These are phyloP conservation scores for Pisolithus marmoratus DNA, from an alignment of 768 basidiomycete genomes.

Conservation along the genomic window DNA sequence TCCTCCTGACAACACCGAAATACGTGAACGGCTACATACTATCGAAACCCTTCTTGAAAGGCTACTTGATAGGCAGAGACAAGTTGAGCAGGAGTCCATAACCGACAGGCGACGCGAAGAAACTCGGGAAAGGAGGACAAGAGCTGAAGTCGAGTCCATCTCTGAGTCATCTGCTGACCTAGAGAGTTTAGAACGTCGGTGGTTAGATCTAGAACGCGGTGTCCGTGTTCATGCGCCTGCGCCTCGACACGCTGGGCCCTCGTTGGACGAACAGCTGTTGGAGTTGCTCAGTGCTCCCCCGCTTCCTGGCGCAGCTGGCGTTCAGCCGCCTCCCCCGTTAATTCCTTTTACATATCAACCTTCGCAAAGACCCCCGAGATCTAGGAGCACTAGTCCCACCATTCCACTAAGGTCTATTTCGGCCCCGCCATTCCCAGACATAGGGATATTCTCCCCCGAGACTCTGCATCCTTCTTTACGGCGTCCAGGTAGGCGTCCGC, in stretches of 20 bases:
- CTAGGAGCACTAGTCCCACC: constrained; percentile 38
- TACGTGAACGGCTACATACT: constrained; percentile 23
- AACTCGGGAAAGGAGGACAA: constrained; percentile 8
- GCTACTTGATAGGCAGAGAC: constrained; percentile 3
- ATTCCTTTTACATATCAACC: constrained; percentile 53
- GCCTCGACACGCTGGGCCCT: constrained; percentile 38
- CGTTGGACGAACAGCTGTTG: constrained; percentile 55
- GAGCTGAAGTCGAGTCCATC: constrained; percentile 17
- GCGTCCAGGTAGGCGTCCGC: constrained; percentile 8
- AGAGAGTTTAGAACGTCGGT: constrained; percentile 23
- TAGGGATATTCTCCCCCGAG: constrained; percentile 18
- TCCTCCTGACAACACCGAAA: constrained; percentile 36
- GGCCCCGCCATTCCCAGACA: constrained; percentile 24
- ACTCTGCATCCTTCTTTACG: constrained; percentile 6
- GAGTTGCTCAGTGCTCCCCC: constrained; percentile 51
- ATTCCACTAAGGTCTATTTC: constrained; percentile 15
- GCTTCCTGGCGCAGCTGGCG: constrained; percentile 32
- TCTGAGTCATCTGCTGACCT: constrained; percentile 24
- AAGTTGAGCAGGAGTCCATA: constrained; percentile 7
- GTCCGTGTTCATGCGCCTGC: constrained; percentile 41
- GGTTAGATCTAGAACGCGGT: constrained; percentile 21
- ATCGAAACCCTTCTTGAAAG: constrained; percentile 21
- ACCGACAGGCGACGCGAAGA: constrained; percentile 15
- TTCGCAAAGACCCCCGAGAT: constrained; percentile 31
- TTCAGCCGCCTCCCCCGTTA: constrained; percentile 47